Evolutionary conservation across 2,329 filamentous ascomycete species (phyloP).

Genomic region (Alternaria panax): DNA sequence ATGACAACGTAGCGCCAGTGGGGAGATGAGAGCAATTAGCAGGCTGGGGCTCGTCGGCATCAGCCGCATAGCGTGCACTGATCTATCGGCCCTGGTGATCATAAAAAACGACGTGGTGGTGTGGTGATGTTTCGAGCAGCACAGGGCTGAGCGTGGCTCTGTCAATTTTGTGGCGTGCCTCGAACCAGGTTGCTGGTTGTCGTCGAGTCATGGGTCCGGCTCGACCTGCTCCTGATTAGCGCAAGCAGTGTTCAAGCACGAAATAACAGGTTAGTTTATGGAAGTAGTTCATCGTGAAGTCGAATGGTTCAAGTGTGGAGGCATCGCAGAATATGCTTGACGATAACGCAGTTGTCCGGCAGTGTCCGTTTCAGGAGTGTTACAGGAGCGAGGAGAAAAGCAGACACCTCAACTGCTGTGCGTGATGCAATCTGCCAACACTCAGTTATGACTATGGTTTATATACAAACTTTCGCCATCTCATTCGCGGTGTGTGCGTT

Average conservation of each 20-base stretch:
- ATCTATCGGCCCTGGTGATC: not conserved
- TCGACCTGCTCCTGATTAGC: not conserved
- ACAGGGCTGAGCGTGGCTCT: constrained; percentile 7
- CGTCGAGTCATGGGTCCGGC: not conserved
- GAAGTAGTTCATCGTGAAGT: not conserved
- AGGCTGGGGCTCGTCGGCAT: not conserved
- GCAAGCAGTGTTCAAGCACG: not conserved
- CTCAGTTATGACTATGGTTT: constrained; percentile 19
- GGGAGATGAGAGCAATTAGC: not conserved
- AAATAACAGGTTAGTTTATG: not conserved
- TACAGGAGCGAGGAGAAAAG: constrained; percentile 20
- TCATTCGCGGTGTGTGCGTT: constrained; percentile 13
- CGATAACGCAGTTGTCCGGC: not conserved
- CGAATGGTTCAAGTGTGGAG: not conserved
- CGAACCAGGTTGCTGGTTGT: not conserved
- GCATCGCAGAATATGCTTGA: not conserved
- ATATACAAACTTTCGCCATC: constrained; percentile 5
- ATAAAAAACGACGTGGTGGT: constrained; percentile 2
- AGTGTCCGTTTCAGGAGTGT: constrained; percentile 28
- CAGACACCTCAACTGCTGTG: constrained; percentile 13
- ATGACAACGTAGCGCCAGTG: constrained; percentile 3
- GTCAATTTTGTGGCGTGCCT: not conserved
- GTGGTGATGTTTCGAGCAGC: constrained; percentile 8
- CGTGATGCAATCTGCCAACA: constrained; percentile 3
- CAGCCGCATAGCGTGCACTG: constrained; percentile 5